These are phyloP conservation scores for Calonectria leucothoes DNA, from an alignment of 2,329 filamentous ascomycete species.

Conservation along the genomic window DNA sequence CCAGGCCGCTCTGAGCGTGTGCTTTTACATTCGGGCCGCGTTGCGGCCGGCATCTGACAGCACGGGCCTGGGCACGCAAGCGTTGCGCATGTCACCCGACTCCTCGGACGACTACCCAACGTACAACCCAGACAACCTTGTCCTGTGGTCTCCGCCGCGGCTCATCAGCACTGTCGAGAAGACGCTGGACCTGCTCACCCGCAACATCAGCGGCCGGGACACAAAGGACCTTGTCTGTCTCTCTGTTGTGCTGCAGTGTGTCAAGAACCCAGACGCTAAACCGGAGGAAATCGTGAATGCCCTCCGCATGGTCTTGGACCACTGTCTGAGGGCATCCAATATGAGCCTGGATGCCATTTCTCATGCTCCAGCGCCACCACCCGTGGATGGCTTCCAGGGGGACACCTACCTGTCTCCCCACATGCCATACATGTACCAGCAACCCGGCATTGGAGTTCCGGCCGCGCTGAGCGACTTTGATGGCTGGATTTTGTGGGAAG, in stretches of 20 bases:
- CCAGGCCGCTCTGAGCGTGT: conserved; percentile 66
- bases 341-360: conserved; percentile 53
- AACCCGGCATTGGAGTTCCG: conserved; percentile 41
- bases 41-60: conserved; percentile 45
- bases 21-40: conserved; percentile 62
- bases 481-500: conserved; percentile 55
- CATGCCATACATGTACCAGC: conserved; percentile 46
- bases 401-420: conserved; percentile 44
- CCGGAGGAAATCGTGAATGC: conserved; percentile 55
- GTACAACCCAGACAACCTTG: conserved; percentile 49
- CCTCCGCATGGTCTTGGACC: conserved; percentile 56
- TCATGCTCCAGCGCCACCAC: conserved; percentile 13
- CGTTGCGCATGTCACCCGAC: conserved; percentile 49
- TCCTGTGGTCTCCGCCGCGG: conserved; percentile 56
- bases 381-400: conserved; percentile 34
- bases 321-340: conserved; percentile 57
- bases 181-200: conserved; percentile 58
- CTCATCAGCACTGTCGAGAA: conserved; percentile 59
- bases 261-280: conserved; percentile 54
- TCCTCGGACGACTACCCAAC: conserved; percentile 49
- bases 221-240: conserved; percentile 63
- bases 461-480: conserved; percentile 43
- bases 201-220: conserved; percentile 60
- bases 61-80: conserved; percentile 44
- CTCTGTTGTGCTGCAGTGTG: conserved; percentile 60